These are phyloP conservation scores for Polymyxa betae DNA, from an alignment of 208 protist species.

Conservation along the genomic window DNA sequence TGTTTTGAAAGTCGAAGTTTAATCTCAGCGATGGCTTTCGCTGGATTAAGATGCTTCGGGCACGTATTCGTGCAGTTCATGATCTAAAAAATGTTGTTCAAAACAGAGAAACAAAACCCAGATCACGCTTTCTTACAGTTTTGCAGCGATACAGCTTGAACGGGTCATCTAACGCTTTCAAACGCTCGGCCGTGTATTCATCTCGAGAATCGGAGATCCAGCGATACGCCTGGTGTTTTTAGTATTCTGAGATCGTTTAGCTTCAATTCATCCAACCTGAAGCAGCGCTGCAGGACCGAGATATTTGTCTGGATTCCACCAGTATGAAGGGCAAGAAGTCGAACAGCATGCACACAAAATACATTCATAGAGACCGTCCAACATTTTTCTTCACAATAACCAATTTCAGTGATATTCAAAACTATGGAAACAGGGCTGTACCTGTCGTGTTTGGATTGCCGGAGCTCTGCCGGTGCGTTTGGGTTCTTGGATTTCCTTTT, in stretches of 20 bases:
- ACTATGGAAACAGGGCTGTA: background rate
- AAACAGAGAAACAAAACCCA: background rate
- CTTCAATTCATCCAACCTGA: conserved; percentile 66
- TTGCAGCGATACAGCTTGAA: conserved; percentile 79
- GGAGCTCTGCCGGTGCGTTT: background rate
- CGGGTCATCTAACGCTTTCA: conserved; percentile 70
- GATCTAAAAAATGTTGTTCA: conserved; percentile 73
- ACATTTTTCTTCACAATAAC: conserved; percentile 63
- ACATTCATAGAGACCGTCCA: conserved; percentile 83
- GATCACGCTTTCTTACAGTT: conserved; percentile 56
- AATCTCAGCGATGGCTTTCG: conserved; percentile 72
- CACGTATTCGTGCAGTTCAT: conserved; percentile 84
- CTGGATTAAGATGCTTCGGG: conserved; percentile 77
- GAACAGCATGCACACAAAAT: conserved; percentile 85
- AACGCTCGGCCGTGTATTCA: conserved; percentile 67
- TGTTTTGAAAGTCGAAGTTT: conserved; percentile 61
- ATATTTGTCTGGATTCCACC: conserved; percentile 83
- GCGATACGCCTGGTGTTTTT: conserved; percentile 71
- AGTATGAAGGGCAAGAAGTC: conserved; percentile 83
- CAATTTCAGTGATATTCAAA: background rate
- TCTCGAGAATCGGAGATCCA: conserved; percentile 82
- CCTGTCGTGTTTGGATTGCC: conserved; percentile 58
- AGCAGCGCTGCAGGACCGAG: conserved; percentile 81
- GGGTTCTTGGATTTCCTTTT: conserved; percentile 52
- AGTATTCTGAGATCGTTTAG: background rate